Evolutionary conservation across 768 basidiomycete genomes (phyloP).

Genomic region (Lyophyllum atratum): DNA sequence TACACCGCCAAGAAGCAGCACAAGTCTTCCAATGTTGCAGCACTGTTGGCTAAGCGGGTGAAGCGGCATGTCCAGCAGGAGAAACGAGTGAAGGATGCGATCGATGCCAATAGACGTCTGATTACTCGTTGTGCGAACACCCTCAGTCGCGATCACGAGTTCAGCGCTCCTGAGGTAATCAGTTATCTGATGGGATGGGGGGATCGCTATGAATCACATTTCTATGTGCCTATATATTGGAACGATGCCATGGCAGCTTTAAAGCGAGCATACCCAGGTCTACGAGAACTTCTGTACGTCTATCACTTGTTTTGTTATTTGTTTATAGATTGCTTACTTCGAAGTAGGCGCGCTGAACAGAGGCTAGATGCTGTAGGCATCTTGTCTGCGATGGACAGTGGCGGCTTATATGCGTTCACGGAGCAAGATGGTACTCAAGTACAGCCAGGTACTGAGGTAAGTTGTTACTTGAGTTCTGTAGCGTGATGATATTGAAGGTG

Average conservation of each 20-base stretch:
- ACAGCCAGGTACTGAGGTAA: no score
- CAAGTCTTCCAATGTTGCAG: constrained; percentile 31
- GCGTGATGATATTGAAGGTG: no score
- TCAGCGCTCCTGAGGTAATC: constrained; percentile 37
- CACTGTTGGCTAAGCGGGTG: constrained; percentile 33
- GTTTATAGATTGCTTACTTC: no score
- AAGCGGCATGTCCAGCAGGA: constrained; percentile 24
- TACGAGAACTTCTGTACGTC: not conserved
- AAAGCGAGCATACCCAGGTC: constrained; percentile 11
- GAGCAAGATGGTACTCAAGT: no score
- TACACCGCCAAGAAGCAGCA: constrained; percentile 45
- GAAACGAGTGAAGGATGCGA: constrained; percentile 7
- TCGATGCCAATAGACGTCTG: constrained; percentile 26
- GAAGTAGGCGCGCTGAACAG: no score
- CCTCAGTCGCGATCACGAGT: constrained; percentile 35
- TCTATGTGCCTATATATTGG: constrained; percentile 37
- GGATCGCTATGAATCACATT: constrained; percentile 36
- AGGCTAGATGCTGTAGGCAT: no score
- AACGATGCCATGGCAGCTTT: constrained; percentile 14
- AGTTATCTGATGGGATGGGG: constrained; percentile 45
- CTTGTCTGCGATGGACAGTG: no score
- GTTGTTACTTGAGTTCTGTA: no score
- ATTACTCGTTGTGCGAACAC: constrained; percentile 34
- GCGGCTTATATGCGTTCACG: no score
- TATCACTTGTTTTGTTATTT: no score